phyloP scores from a whole-genome alignment of 441 rosid species.

The Erysimum pusillum region DNA sequence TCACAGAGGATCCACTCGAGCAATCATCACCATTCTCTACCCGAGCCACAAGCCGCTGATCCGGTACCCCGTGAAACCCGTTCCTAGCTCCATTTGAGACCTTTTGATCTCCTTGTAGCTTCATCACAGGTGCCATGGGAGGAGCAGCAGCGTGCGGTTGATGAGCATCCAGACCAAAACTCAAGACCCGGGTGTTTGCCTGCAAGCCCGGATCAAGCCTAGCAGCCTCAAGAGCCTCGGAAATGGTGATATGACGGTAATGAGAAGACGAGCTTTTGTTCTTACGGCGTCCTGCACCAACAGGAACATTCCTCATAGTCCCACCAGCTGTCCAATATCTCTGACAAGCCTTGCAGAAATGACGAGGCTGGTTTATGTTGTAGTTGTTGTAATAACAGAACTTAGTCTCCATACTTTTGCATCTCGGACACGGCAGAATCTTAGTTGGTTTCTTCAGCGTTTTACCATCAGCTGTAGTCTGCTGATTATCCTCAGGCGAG shows the following conservation, averaged over 20 bases:
- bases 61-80: constrained; percentile 52
- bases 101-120: constrained; percentile 56
- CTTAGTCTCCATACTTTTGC: constrained; percentile 94
- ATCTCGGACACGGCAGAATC: constrained; percentile 89
- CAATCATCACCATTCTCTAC: constrained; percentile 69
- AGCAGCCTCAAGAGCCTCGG: constrained; percentile 82
- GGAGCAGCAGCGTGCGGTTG: constrained; percentile 54
- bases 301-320: constrained; percentile 89
- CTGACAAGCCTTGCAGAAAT: constrained; percentile 95
- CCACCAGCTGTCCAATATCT: constrained; percentile 97
- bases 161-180: constrained; percentile 62
- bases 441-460: constrained; percentile 84
- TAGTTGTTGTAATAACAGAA: constrained; percentile 95
- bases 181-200: constrained; percentile 68
- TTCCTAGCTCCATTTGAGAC: constrained; percentile 53
- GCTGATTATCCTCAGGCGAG: constrained; percentile 45
- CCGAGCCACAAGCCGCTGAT: constrained; percentile 47
- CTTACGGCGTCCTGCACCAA: constrained; percentile 94
- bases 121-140: constrained; percentile 60
- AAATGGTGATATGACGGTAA: constrained; percentile 73
- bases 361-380: constrained; percentile 88
- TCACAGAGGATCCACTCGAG: constrained; percentile 69
- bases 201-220: constrained; percentile 60
- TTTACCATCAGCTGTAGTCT: constrained; percentile 44
- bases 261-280: constrained; percentile 75